phyloP scores from a whole-genome alignment of 306 rosid genomes.

The Clitoria ternatea region DNA sequence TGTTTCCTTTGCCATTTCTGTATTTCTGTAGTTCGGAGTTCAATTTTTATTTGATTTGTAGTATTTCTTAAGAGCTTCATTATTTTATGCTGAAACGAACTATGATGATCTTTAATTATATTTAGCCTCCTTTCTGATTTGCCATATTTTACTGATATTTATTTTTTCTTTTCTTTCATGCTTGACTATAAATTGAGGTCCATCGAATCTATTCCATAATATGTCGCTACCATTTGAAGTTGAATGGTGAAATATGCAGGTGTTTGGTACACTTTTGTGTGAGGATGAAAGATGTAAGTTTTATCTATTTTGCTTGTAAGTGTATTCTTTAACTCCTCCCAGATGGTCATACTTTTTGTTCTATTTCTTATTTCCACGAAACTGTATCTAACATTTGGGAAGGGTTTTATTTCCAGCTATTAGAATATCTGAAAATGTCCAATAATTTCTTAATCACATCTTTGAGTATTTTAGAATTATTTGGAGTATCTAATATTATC shows the following conservation, averaged over 20 bases:
- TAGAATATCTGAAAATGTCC: too few relatives aligned
- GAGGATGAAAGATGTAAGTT: slow-evolving; percentile 76
- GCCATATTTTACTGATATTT: slow-evolving; percentile 7
- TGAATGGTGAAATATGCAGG: slow-evolving; percentile 63
- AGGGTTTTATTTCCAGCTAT: too few relatives aligned
- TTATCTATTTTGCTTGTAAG: background rate
- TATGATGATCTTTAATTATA: background rate
- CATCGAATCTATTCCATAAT: slow-evolving; percentile 57
- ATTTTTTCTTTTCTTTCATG: slow-evolving; percentile 22
- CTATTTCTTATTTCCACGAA: too few relatives aligned
- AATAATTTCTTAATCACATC: too few relatives aligned
- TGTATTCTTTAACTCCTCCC: too few relatives aligned
- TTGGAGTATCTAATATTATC: too few relatives aligned
- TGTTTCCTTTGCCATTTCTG: background rate
- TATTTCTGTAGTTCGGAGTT: background rate
- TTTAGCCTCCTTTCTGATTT: slow-evolving; percentile 8
- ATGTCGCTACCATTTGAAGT: slow-evolving; percentile 33
- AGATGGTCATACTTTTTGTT: too few relatives aligned
- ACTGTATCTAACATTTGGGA: too few relatives aligned
- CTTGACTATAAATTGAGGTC: slow-evolving; percentile 43
- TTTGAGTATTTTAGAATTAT: too few relatives aligned
- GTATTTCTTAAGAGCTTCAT: background rate
- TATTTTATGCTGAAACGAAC: background rate
- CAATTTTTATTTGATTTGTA: background rate
- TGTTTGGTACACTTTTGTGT: slow-evolving; percentile 53